Percentiles rank a stretch among this genome's conserved stretches.
Evolutionary conservation across 2,329 filamentous ascomycete genomes (phyloP).

Genomic region (Graphiopsis chlorocephala): DNA sequence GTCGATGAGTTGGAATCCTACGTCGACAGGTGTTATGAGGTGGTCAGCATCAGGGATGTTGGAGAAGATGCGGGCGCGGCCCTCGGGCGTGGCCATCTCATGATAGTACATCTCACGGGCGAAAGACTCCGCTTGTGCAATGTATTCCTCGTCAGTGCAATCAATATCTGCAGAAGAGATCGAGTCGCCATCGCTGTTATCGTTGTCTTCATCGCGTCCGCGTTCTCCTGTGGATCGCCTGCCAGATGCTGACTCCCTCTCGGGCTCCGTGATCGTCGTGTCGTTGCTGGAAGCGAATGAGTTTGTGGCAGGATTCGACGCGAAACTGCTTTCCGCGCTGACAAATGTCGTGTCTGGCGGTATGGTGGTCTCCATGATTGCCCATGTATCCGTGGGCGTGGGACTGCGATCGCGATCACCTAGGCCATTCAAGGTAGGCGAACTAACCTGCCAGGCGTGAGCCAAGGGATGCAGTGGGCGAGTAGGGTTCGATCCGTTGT

Average conservation of each 20-base stretch:
- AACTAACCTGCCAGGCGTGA: constrained; percentile 29
- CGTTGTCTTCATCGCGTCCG: constrained; percentile 47
- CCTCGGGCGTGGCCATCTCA: constrained; percentile 27
- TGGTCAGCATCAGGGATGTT: constrained; percentile 28
- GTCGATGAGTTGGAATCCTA: constrained; percentile 33
- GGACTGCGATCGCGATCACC: constrained; percentile 81
- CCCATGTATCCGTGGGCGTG: constrained; percentile 68
- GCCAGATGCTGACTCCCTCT: constrained; percentile 24
- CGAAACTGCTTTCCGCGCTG: constrained; percentile 78
- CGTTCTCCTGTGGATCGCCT: constrained; percentile 21
- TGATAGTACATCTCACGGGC: constrained; percentile 30
- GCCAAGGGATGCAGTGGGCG: constrained; percentile 30
- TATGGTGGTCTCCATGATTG: constrained; percentile 75
- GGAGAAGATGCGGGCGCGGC: constrained; percentile 27
- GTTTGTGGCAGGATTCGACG: constrained; percentile 59
- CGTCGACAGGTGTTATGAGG: constrained; percentile 27
- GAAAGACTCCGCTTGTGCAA: constrained; percentile 25
- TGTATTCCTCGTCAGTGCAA: constrained; percentile 29
- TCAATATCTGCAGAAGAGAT: constrained; percentile 55
- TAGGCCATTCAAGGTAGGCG: constrained; percentile 63
- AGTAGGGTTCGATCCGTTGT: constrained; percentile 11
- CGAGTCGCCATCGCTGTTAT: constrained; percentile 51
- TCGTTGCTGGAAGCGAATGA: constrained; percentile 41
- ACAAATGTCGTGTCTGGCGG: constrained; percentile 78
- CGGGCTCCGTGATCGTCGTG: constrained; percentile 32